Evolutionary conservation across 2,329 filamentous ascomycete species (phyloP).

Genomic region (Metarhizium humberi): DNA sequence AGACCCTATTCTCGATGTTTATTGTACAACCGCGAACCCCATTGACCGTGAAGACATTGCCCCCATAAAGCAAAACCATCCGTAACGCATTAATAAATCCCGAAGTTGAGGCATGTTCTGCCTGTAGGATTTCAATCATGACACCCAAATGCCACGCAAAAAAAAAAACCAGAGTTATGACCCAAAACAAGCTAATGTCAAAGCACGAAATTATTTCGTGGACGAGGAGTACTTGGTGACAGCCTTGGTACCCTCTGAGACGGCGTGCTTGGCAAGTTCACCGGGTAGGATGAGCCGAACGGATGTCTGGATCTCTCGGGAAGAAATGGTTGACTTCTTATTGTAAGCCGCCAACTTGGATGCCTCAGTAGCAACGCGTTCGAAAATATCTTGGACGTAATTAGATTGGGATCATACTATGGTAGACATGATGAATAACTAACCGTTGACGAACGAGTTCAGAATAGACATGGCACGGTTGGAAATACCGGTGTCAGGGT

Average conservation of each 20-base stretch:
- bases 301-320: conserved; percentile 98
- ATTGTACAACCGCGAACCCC: conserved; percentile 67
- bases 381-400: conserved; percentile 72
- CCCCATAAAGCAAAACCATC: conserved; percentile 59
- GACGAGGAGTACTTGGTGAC: conserved; percentile 99
- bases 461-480: conserved; percentile 99
- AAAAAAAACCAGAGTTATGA: conserved; percentile 37
- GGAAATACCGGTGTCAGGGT: conserved; percentile 99
- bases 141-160: conserved; percentile 49
- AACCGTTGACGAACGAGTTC: conserved; percentile 99
- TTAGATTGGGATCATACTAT: not conserved
- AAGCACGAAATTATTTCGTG: conserved; percentile 72
- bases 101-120: conserved; percentile 22
- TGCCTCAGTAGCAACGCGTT: conserved; percentile 96
- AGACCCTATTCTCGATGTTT: conserved; percentile 55
- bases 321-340: conserved; percentile 99
- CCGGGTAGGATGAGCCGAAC: conserved; percentile 96
- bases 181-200: conserved; percentile 48
- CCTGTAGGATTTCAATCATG: conserved; percentile 43
- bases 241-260: conserved; percentile 99
- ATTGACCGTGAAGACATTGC: conserved; percentile 62
- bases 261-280: conserved; percentile 98
- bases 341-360: conserved; percentile 99
- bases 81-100: conserved; percentile 66
- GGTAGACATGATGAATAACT: conserved; percentile 20